Conservation (phyloP, 1,284 basidiomycete genomes). For the Wallemia mellicola region DNA sequence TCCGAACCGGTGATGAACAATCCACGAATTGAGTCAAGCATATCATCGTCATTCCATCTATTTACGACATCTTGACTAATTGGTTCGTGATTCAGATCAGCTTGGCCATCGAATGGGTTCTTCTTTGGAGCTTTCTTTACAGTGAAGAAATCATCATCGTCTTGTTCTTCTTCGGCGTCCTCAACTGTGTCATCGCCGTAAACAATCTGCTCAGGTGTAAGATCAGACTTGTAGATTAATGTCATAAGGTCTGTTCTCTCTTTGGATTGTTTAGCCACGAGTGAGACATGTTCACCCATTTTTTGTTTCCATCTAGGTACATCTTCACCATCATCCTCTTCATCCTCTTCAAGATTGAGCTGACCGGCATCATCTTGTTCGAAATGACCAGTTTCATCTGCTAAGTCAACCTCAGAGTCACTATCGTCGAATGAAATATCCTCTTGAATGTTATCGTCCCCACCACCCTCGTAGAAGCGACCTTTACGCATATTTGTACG, state of each 20-base stretch:
- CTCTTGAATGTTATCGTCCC: slow-evolving; percentile 13
- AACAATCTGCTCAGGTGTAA: slow-evolving; percentile 38
- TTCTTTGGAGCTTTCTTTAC: slow-evolving; percentile 19
- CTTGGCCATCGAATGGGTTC: background rate
- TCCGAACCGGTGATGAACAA: slow-evolving; percentile 63
- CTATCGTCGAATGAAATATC: slow-evolving; percentile 42
- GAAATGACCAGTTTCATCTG: slow-evolving; percentile 14
- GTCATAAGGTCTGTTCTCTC: slow-evolving; percentile 45
- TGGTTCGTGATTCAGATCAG: slow-evolving; percentile 5
- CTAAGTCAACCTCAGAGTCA: slow-evolving; percentile 30
- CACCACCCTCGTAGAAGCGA: slow-evolving; percentile 9
- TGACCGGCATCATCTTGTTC: slow-evolving; percentile 15
- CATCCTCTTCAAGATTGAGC: slow-evolving; percentile 14
- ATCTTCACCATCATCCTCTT: slow-evolving; percentile 15
- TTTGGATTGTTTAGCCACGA: slow-evolving; percentile 10
- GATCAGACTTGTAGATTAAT: slow-evolving; percentile 45
- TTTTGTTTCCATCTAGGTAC: slow-evolving; percentile 50
- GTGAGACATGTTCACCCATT: slow-evolving; percentile 20
- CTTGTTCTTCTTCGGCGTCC: slow-evolving; percentile 14
- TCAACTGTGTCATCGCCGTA: slow-evolving; percentile 14
- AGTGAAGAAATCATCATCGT: slow-evolving; percentile 46
- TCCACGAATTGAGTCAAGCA: slow-evolving; percentile 55
- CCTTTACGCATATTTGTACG: slow-evolving; percentile 4
- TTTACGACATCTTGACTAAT: slow-evolving; percentile 20
- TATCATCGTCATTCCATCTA: slow-evolving; percentile 54